Evolutionary conservation across 2,329 filamentous ascomycete genomes (phyloP).

Genomic region (Fusarium gaditjirri): DNA sequence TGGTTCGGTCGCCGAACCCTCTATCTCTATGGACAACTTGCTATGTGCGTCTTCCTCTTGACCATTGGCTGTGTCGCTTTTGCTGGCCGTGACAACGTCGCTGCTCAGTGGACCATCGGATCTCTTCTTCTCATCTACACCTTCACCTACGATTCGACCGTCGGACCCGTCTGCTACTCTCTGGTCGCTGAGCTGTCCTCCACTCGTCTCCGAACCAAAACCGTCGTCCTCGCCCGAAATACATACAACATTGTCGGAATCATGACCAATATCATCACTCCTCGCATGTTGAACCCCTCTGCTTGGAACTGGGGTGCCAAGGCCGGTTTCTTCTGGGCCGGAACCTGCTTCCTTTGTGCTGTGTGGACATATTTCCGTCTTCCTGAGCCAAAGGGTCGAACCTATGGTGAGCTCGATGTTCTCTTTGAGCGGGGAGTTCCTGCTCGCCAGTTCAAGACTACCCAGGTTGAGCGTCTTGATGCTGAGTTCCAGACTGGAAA

Average conservation of each 20-base stretch:
- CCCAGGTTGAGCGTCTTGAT: conserved; percentile 46
- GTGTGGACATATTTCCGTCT: conserved; percentile 64
- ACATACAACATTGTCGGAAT: conserved; percentile 62
- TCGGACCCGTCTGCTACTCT: conserved; percentile 78
- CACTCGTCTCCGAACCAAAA: conserved; percentile 59
- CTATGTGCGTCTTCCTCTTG: conserved; percentile 57
- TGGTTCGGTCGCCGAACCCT: conserved; percentile 58
- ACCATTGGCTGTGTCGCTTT: conserved; percentile 66
- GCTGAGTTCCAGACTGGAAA: conserved; percentile 22
- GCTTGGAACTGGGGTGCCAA: conserved; percentile 61
- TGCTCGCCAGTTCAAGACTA: conserved; percentile 55
- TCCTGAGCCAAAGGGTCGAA: conserved; percentile 65
- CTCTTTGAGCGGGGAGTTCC: conserved; percentile 60
- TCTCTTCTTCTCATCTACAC: conserved; percentile 58
- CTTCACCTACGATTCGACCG: conserved; percentile 54
- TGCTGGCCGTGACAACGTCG: conserved; percentile 55
- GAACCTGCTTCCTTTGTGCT: conserved; percentile 56
- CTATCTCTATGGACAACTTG: conserved; percentile 59
- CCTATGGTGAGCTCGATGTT: conserved; percentile 65
- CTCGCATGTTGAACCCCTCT: conserved; percentile 59
- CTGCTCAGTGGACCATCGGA: conserved; percentile 61
- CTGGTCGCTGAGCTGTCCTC: conserved; percentile 70
- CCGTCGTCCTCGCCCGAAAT: conserved; percentile 57
- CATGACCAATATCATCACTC: conserved; percentile 57
- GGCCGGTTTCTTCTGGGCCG: conserved; percentile 59